Evolutionary conservation across 192 early-diverging fungal genomes (phyloP).

Genomic region (Backusella tarrabulga): DNA sequence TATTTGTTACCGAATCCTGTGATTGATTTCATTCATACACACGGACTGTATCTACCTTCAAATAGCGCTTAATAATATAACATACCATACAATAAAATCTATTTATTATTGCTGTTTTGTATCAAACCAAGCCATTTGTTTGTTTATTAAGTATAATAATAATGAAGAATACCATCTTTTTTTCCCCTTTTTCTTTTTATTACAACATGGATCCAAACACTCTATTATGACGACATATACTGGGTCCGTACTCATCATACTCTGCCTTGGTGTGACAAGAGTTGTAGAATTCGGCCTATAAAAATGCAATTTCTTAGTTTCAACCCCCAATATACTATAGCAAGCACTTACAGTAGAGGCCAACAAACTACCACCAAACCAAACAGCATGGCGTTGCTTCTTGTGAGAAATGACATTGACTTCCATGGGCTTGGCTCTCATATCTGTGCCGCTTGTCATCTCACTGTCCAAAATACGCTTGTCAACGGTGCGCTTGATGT

Average conservation of each 20-base stretch:
- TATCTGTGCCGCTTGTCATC: conserved; percentile 64
- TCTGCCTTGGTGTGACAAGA: conserved; percentile 97
- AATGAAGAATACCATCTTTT: neutral
- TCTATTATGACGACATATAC: conserved; percentile 91
- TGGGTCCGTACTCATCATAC: conserved; percentile 97
- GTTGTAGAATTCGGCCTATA: conserved; percentile 81
- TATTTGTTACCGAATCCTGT: conserved; percentile 93
- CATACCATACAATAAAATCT: neutral
- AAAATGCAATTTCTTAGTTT: too few species aligned
- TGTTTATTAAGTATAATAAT: neutral
- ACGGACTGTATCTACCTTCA: conserved; percentile 64
- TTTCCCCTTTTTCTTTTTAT: neutral
- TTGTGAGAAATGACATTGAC: conserved; percentile 98
- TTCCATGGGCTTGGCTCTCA: conserved; percentile 74
- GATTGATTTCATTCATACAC: conserved; percentile 83
- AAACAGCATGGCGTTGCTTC: conserved; percentile 98
- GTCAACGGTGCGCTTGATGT: conserved; percentile 88
- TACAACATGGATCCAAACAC: conserved; percentile 64
- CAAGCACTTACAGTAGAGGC: conserved; percentile 73
- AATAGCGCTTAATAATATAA: neutral
- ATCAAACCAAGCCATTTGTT: neutral
- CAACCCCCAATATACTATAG: neutral
- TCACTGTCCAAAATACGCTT: conserved; percentile 71
- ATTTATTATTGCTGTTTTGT: neutral
- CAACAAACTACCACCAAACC: conserved; percentile 96